Evolutionary conservation across 1,139 yeast genomes (phyloP).

Genomic region (Protomyces inundatus): DNA sequence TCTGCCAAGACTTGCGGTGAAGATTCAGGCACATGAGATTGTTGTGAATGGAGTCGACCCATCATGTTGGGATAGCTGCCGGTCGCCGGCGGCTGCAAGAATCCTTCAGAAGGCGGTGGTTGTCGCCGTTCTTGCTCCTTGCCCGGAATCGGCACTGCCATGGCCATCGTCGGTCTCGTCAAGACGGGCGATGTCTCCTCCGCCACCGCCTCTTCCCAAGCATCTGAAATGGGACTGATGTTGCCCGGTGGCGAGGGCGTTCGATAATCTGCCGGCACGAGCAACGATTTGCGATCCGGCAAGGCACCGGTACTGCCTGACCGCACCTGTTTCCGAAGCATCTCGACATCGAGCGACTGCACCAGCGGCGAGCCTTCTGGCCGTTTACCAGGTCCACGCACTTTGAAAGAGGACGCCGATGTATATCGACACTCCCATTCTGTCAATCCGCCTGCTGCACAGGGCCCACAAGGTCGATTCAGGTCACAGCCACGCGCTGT

Average conservation of each 20-base stretch:
- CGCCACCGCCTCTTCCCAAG: not conserved
- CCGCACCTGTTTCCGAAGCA: constrained; percentile 3
- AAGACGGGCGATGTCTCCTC: constrained; percentile 2
- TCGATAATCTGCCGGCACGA: constrained; percentile 12
- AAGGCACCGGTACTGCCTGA: constrained; percentile 7
- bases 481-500: constrained; percentile 18
- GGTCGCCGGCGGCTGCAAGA: not conserved
- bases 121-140: not conserved
- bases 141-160: constrained; percentile 20
- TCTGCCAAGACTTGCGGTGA: constrained; percentile 16
- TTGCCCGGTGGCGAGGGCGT: constrained; percentile 19
- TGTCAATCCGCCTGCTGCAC: constrained; percentile 9
- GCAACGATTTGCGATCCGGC: not conserved
- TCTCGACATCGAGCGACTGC: not conserved
- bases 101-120: not conserved
- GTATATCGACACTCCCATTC: constrained; percentile 25
- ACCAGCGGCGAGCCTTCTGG: constrained; percentile 1
- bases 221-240: constrained; percentile 14
- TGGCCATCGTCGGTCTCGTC: not conserved
- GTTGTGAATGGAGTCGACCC: constrained; percentile 12
- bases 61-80: constrained; percentile 13
- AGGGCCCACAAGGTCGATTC: constrained; percentile 22
- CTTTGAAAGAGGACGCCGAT: constrained; percentile 24
- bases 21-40: constrained; percentile 18
- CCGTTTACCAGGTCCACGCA: constrained; percentile 20